Conservation (phyloP, 495 filamentous ascomycete genomes). For the Neurospora sp. region DNA sequence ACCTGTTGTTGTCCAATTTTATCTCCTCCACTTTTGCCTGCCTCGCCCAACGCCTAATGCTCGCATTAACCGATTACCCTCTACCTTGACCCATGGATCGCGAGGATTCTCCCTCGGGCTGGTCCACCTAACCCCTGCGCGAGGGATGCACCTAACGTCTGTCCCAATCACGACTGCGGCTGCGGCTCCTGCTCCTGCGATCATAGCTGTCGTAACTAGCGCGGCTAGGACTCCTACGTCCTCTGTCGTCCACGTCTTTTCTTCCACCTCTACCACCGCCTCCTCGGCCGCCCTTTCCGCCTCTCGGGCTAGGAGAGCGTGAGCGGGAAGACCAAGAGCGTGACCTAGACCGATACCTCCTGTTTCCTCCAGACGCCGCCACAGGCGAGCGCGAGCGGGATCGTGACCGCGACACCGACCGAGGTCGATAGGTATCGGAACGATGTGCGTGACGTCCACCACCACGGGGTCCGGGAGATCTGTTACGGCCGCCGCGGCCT, state of each 20-base stretch:
- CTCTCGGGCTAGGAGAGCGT: conserved; percentile 29
- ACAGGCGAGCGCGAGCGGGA: conserved; percentile 30
- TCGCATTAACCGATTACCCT: not conserved
- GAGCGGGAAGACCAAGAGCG: conserved; percentile 36
- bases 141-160: not conserved
- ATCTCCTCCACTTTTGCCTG: not conserved
- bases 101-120: not conserved
- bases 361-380: conserved; percentile 23
- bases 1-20: not conserved
- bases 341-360: conserved; percentile 32
- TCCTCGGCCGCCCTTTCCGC: conserved; percentile 34
- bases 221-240: conserved; percentile 52
- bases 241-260: conserved; percentile 23
- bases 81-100: not conserved
- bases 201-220: conserved; percentile 45
- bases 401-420: conserved; percentile 37
- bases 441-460: conserved; percentile 32
- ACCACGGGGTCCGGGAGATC: conserved; percentile 9
- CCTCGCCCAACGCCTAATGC: not conserved
- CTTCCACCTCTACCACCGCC: conserved; percentile 24
- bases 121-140: not conserved
- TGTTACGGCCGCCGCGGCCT: conserved; percentile 19
- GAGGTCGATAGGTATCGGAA: conserved; percentile 44
- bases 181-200: conserved; percentile 18
- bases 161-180: conserved; percentile 14